phyloP scores from a whole-genome alignment of 192 early-diverging fungal genomes.

The Obelidium mucronatum region DNA sequence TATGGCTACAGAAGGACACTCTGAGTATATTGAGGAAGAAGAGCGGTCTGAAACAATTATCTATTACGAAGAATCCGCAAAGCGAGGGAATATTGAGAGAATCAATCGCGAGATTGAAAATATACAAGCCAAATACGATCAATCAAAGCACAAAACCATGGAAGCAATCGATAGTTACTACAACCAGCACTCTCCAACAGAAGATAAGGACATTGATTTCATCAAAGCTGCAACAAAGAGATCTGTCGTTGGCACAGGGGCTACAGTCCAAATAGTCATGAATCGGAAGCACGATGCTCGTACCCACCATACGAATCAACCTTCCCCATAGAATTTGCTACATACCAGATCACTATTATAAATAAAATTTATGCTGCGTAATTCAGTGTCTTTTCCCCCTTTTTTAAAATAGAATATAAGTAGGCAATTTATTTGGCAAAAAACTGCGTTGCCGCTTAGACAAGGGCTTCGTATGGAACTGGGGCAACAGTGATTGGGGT shows the following conservation, averaged over 20 bases:
- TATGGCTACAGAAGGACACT: neutral
- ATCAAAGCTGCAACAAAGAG: conserved; percentile 10
- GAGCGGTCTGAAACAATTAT: neutral
- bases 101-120: neutral
- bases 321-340: too few species aligned
- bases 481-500: conserved; percentile 92
- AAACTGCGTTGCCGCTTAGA: conserved; percentile 54
- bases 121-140: neutral
- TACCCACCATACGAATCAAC: too few species aligned
- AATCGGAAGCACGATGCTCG: neutral
- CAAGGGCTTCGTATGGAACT: conserved; percentile 91
- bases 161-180: neutral
- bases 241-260: neutral
- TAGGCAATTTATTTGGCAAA: too few species aligned
- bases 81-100: neutral
- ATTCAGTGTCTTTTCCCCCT: too few species aligned
- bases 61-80: neutral
- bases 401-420: too few species aligned
- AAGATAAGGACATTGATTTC: neutral
- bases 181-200: neutral
- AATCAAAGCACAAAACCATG: neutral
- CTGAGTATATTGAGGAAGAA: neutral
- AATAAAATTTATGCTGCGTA: too few species aligned
- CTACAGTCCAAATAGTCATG: neutral
- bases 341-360: too few species aligned